phyloP scores from a whole-genome alignment of 495 filamentous ascomycete genomes.

The Neurospora sp. region DNA sequence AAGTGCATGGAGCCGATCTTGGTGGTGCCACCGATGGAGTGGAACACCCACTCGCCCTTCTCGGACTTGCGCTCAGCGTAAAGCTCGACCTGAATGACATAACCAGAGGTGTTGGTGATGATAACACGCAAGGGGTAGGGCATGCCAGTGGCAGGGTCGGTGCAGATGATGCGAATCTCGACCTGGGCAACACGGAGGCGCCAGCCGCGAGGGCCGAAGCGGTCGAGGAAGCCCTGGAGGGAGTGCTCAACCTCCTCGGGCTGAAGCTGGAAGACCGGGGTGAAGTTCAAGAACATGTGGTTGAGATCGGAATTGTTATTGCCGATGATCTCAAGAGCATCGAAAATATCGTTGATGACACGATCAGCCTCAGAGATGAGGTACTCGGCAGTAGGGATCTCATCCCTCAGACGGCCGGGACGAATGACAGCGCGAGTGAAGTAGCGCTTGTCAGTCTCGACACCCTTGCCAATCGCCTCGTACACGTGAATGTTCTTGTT shows the following conservation, averaged over 20 bases:
- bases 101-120: constrained; percentile 98
- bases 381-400: constrained; percentile 95
- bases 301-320: constrained; percentile 99
- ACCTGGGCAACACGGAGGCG: constrained; percentile 92
- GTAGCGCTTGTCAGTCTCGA: constrained; percentile 93
- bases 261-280: constrained; percentile 82
- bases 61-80: constrained; percentile 97
- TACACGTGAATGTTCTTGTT: constrained; percentile 99
- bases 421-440: constrained; percentile 93
- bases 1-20: constrained; percentile 96
- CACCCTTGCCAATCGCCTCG: constrained; percentile 86
- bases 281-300: constrained; percentile 99
- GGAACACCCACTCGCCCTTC: constrained; percentile 94
- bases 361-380: constrained; percentile 94
- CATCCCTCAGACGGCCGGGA: constrained; percentile 84
- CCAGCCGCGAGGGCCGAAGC: constrained; percentile 92
- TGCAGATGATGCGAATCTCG: constrained; percentile 97
- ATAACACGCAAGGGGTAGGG: constrained; percentile 92
- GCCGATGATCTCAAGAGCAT: constrained; percentile 94
- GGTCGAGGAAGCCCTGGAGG: constrained; percentile 87
- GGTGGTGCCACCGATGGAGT: constrained; percentile 88
- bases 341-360: constrained; percentile 93
- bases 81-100: constrained; percentile 93
- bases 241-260: constrained; percentile 89
- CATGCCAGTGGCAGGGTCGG: constrained; percentile 70